Evolutionary conservation across 495 filamentous ascomycete genomes (phyloP).

Genomic region (Trichoderma reesei): DNA sequence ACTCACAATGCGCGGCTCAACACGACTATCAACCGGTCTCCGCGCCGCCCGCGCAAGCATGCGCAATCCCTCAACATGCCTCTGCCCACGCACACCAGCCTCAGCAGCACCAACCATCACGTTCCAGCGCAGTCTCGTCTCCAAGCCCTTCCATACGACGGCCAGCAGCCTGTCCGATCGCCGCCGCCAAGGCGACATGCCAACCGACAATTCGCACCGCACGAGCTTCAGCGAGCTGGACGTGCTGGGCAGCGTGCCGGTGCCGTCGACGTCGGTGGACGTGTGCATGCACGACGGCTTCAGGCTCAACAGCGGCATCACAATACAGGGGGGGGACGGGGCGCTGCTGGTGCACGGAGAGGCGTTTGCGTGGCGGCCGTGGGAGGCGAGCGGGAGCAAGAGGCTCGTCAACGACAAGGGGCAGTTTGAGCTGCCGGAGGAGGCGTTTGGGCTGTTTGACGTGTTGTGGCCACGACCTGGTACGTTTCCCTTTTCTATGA

Average conservation of each 20-base stretch:
- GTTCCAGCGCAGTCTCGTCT: background rate
- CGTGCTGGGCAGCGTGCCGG: conserved; percentile 65
- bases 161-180: background rate
- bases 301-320: conserved; percentile 64
- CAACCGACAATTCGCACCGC: conserved; percentile 19
- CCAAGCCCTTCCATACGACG: background rate
- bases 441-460: conserved; percentile 67
- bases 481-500: conserved; percentile 42
- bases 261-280: conserved; percentile 75
- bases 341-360: conserved; percentile 74
- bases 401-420: conserved; percentile 63
- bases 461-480: conserved; percentile 86
- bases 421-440: conserved; percentile 63
- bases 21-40: background rate
- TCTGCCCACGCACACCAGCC: no score
- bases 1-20: background rate
- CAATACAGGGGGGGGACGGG: conserved; percentile 53
- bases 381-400: conserved; percentile 38
- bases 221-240: conserved; percentile 71
- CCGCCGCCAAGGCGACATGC: background rate
- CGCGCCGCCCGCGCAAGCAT: background rate
- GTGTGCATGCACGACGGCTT: conserved; percentile 70
- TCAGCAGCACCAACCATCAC: background rate
- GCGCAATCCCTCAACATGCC: background rate
- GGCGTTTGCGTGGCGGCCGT: conserved; percentile 80